Evolutionary conservation across 768 basidiomycete genomes (phyloP), one percentile per base, ranked within the genome.

Genomic region (Pleurotus salmoneostramineus): DNA sequence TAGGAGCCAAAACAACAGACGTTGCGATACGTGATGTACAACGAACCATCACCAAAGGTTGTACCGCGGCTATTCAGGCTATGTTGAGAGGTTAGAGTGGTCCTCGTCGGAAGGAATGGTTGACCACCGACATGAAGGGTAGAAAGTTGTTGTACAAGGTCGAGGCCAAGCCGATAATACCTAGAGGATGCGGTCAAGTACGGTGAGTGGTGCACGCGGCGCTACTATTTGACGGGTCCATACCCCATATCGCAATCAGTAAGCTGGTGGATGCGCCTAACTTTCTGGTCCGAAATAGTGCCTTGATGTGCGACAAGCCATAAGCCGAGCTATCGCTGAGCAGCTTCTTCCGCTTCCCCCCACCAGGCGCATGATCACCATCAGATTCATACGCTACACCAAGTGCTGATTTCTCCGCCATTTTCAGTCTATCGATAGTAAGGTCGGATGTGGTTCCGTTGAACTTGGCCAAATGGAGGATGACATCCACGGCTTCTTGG

Each of bases 11-110:
- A 45, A 21, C 6, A 14, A 57, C 74, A 40, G 62, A 85, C 85
- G 58, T 91, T 91, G 15, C 89, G 82, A 62, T 91, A 91, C 0
- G 88, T 88, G 62, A 84, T 86, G 62, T 88, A 83, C 3, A 83
- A 68, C 3, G 85, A 87, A 0, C 83, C 79, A 58, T 89, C 88
- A 1, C 88, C 88, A 54, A 89, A 88, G 51, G 83, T 69, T 0
- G 85, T 83, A 6, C 89, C 89, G 45, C 86, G 77, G n/a, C 73
- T 85, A 15, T 79, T 70, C 33, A 90, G 79, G 66, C 87, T 88
- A 52, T 56, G 12, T 14, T 15, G 31, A 31, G 32, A 45, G 31
- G n/a, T 4, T 10, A 54, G 2, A 15, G n/a, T n/a, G n/a, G n/a
- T n/a, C n/a, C n/a, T n/a, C n/a, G 6, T 56, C 36, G 31, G 33